A percentile compares a stretch with the other conserved stretches of the same genome.
phyloP scores from a whole-genome alignment of 176 grass and related monocot genomes.

The Oryza brachyantha region DNA sequence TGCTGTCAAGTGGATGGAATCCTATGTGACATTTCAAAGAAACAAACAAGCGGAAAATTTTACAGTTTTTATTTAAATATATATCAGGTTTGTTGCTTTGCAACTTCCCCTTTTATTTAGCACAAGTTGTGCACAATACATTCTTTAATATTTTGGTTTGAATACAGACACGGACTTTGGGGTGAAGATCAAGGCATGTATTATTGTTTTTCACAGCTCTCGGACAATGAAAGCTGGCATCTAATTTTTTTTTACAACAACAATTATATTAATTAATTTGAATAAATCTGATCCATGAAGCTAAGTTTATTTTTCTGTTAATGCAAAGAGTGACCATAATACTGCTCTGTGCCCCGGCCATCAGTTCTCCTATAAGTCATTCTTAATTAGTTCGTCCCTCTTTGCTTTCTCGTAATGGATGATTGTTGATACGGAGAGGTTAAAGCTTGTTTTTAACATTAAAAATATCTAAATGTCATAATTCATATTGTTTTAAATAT shows the following conservation, averaged over 20 bases:
- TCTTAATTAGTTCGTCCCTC: too few relatives aligned
- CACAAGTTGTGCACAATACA: not conserved
- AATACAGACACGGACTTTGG: not conserved
- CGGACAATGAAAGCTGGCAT: not conserved
- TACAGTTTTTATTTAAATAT: not conserved
- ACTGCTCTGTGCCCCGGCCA: not conserved
- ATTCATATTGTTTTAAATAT: too few relatives aligned
- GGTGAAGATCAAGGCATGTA: not conserved
- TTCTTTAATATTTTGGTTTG: too few relatives aligned
- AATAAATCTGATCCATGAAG: not conserved
- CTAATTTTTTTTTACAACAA: not conserved
- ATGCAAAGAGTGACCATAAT: not conserved
- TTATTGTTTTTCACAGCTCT: not conserved
- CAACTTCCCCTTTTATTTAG: not conserved
- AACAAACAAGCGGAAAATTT: too few relatives aligned
- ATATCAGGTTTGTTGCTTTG: not conserved
- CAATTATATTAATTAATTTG: not conserved
- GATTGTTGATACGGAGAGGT: too few relatives aligned
- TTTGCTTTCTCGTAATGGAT: too few relatives aligned
- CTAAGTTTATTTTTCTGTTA: not conserved
- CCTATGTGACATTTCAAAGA: not conserved
- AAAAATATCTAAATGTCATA: too few relatives aligned
- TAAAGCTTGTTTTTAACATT: too few relatives aligned
- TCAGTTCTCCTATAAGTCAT: not conserved
- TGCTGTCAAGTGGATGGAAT: not conserved